These are phyloP conservation scores for Yamadazyma trypodendri DNA, from an alignment of 1,139 yeast species.

Conservation along the genomic window DNA sequence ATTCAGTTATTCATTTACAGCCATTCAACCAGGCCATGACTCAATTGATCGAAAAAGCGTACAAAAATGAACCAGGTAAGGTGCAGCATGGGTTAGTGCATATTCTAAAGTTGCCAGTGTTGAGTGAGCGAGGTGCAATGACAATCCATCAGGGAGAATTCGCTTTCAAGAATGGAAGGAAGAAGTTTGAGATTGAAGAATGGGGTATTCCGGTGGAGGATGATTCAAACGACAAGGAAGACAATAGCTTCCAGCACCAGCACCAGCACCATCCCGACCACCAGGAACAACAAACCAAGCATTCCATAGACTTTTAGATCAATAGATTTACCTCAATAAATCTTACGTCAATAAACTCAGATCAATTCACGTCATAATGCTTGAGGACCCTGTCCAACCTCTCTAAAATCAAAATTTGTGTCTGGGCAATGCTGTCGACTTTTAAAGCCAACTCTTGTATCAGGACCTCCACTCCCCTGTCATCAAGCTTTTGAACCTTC, in stretches of 20 bases:
- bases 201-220: conserved; percentile 97
- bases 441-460: conserved; percentile 6
- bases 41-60: conserved; percentile 63
- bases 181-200: conserved; percentile 79
- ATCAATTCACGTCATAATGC: conserved; percentile 8
- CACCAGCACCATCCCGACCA: conserved; percentile 17
- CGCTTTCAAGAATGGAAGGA: conserved; percentile 82
- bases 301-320: conserved; percentile 40
- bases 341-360: too few species aligned
- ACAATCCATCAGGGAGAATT: conserved; percentile 70
- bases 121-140: conserved; percentile 82
- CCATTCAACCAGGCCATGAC: conserved; percentile 81
- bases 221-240: conserved; percentile 55
- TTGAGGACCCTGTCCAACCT: conserved; percentile 13
- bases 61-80: conserved; percentile 69
- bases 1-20: conserved; percentile 70
- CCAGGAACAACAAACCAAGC: conserved; percentile 24
- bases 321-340: too few species aligned
- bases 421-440: conserved; percentile 12
- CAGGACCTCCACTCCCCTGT: neutral
- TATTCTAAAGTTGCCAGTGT: conserved; percentile 65
- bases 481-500: conserved; percentile 4
- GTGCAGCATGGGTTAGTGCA: conserved; percentile 86
- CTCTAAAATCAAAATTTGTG: conserved; percentile 16
- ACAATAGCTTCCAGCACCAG: conserved; percentile 7